Conservation (phyloP, 179 eudicot species). For the Monotropa hypopitys region DNA sequence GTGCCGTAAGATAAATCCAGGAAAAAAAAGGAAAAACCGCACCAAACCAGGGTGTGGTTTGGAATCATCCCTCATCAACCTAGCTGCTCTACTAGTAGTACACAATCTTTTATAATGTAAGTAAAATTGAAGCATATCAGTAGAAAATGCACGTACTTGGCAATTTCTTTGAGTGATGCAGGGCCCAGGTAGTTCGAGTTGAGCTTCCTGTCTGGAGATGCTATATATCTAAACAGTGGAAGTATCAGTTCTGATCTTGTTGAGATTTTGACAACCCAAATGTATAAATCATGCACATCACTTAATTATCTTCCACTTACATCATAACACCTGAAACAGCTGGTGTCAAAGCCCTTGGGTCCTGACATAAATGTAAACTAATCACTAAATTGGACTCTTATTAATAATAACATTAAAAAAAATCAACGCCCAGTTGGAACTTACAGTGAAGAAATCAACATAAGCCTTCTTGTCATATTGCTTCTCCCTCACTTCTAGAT, state of each 20-base stretch:
- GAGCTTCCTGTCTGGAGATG: constrained; percentile 53
- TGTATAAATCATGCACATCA: constrained; percentile 3
- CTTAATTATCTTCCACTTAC: constrained; percentile 38
- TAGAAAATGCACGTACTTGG: constrained; percentile 38
- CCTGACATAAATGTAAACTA: constrained; percentile 24
- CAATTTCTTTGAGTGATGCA: constrained; percentile 66
- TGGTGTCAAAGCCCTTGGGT: constrained; percentile 37
- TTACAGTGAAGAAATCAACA: constrained; percentile 74
- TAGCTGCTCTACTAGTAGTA: not conserved
- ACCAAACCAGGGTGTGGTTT: not conserved
- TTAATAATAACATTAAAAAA: not conserved
- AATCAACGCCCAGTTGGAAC: too few relatives aligned
- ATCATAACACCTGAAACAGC: constrained; percentile 54
- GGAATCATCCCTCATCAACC: not conserved
- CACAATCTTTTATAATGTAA: not conserved
- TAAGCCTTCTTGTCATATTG: constrained; percentile 77
- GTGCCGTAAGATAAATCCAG: not conserved
- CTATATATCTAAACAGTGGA: constrained; percentile 49
- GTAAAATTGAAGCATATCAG: not conserved
- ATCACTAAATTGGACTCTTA: not conserved
- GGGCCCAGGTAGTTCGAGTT: constrained; percentile 84
- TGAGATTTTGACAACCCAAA: not conserved
- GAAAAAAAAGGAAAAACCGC: not conserved
- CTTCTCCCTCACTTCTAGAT: constrained; percentile 91
- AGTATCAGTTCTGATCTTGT: constrained; percentile 2